These are phyloP conservation scores for Coemansia sp. DNA, from an alignment of 192 early-diverging fungal genomes.

Conservation along the genomic window DNA sequence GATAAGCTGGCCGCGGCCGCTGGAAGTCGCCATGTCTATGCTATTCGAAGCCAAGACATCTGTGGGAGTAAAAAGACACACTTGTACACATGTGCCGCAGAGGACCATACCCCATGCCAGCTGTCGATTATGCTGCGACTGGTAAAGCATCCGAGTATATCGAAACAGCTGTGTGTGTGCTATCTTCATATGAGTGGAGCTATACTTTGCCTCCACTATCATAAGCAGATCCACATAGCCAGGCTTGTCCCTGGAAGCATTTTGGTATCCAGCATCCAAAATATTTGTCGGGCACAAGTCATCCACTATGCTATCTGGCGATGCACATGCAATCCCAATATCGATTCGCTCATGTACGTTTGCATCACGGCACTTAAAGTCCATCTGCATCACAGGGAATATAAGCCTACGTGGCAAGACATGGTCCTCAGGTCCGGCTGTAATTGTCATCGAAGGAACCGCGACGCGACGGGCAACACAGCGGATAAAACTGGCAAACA, in stretches of 20 bases:
- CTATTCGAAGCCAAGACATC: background rate
- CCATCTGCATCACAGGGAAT: background rate
- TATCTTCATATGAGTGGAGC: background rate
- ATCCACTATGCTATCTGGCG: background rate
- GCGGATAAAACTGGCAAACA: background rate
- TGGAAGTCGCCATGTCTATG: background rate
- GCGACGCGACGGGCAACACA: background rate
- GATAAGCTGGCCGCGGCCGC: background rate
- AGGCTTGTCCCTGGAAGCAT: background rate
- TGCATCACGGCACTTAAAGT: background rate
- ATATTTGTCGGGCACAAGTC: background rate
- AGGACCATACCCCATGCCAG: conserved; percentile 5
- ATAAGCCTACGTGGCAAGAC: background rate
- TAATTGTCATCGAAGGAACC: background rate
- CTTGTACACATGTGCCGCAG: background rate
- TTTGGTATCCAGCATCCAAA: background rate
- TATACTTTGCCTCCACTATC: background rate
- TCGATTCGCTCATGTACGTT: background rate
- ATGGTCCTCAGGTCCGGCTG: background rate
- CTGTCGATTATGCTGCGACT: conserved; percentile 1
- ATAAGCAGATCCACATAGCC: background rate
- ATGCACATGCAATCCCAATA: background rate
- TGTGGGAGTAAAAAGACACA: conserved; percentile 2
- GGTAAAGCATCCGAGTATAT: background rate
- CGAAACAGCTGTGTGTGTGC: conserved; percentile 4